Conservation (phyloP, 495 filamentous ascomycete species). For the Penicillium silybi region DNA sequence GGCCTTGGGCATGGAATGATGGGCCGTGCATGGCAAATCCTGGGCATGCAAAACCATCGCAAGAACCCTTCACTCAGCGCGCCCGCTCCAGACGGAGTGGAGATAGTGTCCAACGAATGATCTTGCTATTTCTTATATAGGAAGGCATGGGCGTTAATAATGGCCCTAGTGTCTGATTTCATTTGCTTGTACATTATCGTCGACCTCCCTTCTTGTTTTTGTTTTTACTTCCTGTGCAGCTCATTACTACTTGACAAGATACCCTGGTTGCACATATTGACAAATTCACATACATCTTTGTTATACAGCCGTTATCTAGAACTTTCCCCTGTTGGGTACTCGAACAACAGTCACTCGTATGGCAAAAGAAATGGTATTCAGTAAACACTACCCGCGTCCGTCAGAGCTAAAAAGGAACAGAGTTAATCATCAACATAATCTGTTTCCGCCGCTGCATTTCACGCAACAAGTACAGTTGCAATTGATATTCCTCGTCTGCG, state of each 20-base stretch:
- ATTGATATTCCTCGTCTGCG: no score
- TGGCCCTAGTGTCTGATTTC: not conserved
- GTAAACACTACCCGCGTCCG: no score
- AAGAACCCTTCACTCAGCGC: conserved; percentile 19
- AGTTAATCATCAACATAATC: no score
- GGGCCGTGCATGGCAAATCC: conserved; percentile 43
- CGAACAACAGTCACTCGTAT: no score
- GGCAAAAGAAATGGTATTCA: no score
- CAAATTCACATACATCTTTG: not conserved
- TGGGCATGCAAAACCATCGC: conserved; percentile 38
- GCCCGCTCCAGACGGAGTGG: conserved; percentile 14
- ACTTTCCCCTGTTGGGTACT: not conserved
- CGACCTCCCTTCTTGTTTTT: not conserved
- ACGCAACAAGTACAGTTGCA: no score
- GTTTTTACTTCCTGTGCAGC: conserved; percentile 9
- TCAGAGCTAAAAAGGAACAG: no score
- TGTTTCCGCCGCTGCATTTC: no score
- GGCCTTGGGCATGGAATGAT: conserved; percentile 43
- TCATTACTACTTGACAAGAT: conserved; percentile 10
- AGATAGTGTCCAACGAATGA: conserved; percentile 24
- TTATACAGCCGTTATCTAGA: not conserved
- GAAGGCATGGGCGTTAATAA: not conserved
- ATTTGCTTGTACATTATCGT: not conserved
- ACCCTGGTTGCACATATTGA: conserved; percentile 11
- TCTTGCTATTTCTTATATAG: not conserved